Evolutionary conservation across 202 grass and related monocot species (phyloP).

Genomic region (Hordeum pubiflorum): DNA sequence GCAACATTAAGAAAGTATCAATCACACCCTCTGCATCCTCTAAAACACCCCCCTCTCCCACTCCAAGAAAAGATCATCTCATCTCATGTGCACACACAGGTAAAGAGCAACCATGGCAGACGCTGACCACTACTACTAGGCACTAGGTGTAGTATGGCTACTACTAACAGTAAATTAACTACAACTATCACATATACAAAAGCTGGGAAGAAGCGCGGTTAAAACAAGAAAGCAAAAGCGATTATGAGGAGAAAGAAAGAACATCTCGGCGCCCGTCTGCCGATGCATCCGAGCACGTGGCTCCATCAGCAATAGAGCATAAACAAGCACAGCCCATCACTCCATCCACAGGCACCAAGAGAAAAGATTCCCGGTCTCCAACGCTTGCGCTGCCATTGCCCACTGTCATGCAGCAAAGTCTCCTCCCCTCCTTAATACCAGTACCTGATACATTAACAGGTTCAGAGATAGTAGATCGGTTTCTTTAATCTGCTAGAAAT

Average conservation of each 20-base stretch:
- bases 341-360: background rate
- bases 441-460: conserved; percentile 16
- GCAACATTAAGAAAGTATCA: background rate
- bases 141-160: background rate
- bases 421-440: background rate
- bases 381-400: conserved; percentile 7
- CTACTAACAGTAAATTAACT: conserved; percentile 9
- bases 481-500: background rate
- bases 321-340: conserved; percentile 25
- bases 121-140: conserved; percentile 17
- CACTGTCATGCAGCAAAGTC: conserved; percentile 17
- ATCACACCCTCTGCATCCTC: background rate
- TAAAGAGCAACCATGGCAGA: conserved; percentile 28
- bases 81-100: conserved; percentile 13
- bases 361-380: conserved; percentile 37
- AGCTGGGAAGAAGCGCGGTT: conserved; percentile 1
- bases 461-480: background rate
- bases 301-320: conserved; percentile 5
- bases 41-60: background rate
- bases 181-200: conserved; percentile 35
- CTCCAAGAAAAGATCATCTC: conserved; percentile 28
- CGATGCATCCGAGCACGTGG: conserved; percentile 25
- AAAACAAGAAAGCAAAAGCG: conserved; percentile 17
- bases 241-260: conserved; percentile 6
- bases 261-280: conserved; percentile 14